A percentile compares a stretch with the other conserved stretches of the same genome.
Evolutionary conservation across 768 basidiomycete species (phyloP).

Genomic region (Steccherinum ochraceum): DNA sequence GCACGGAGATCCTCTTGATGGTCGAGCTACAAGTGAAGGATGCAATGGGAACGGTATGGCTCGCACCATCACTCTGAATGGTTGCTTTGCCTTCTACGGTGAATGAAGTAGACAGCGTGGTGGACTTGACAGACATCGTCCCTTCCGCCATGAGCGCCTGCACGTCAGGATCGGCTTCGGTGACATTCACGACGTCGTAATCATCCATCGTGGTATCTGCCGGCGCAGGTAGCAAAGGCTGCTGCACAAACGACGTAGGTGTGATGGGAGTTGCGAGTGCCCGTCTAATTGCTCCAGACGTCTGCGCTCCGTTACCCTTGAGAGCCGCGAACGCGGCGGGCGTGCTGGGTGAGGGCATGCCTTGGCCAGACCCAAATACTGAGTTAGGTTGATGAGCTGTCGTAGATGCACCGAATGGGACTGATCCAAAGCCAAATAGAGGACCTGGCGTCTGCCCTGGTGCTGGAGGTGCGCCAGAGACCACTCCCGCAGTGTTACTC

Average conservation of each 20-base stretch:
- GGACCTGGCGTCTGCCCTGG: neutral
- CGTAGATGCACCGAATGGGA: neutral
- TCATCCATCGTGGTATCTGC: too few relatives aligned
- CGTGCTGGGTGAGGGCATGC: neutral
- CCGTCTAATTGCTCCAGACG: too few relatives aligned
- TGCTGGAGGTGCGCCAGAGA: neutral
- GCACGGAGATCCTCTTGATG: conserved; percentile 43
- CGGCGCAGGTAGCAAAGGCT: too few relatives aligned
- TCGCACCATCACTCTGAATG: conserved; percentile 47
- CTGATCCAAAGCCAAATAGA: neutral
- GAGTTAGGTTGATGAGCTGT: too few relatives aligned
- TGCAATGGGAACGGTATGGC: conserved; percentile 50
- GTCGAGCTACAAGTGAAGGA: conserved; percentile 39
- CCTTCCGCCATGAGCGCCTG: neutral
- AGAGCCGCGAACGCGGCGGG: neutral
- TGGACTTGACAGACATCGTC: neutral
- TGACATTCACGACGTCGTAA: too few relatives aligned
- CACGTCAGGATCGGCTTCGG: neutral
- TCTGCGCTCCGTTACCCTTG: neutral
- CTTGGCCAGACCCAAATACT: too few relatives aligned
- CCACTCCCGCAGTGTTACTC: neutral
- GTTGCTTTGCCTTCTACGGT: conserved; percentile 42
- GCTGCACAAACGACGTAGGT: too few relatives aligned
- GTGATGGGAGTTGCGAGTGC: neutral
- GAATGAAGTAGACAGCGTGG: conserved; percentile 44